These are phyloP conservation scores for Flaveria robusta DNA, from an alignment of 129 eudicot species.

Conservation along the genomic window DNA sequence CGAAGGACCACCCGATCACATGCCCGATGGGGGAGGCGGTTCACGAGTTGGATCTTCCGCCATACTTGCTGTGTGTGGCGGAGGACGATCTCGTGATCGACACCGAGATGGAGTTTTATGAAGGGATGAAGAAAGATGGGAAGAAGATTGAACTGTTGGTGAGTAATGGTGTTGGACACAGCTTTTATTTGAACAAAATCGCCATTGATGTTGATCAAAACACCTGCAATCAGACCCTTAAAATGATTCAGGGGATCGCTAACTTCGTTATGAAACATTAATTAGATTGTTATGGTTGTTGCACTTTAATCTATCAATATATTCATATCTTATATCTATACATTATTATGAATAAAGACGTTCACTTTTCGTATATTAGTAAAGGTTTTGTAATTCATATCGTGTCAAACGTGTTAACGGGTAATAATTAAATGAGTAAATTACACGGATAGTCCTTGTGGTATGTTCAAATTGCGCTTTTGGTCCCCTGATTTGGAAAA, in stretches of 20 bases:
- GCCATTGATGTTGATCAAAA: constrained; percentile 60
- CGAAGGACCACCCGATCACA: constrained; percentile 74
- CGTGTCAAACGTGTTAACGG: too few relatives aligned
- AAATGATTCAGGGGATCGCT: constrained; percentile 43
- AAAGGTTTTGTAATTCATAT: too few relatives aligned
- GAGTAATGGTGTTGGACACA: constrained; percentile 62
- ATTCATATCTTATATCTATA: too few relatives aligned
- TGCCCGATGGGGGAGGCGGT: constrained; percentile 70
- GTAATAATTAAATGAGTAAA: too few relatives aligned
- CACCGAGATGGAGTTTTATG: constrained; percentile 70
- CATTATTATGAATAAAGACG: not conserved
- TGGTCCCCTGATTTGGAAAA: too few relatives aligned
- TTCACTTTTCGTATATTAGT: not conserved
- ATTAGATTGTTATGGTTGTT: constrained; percentile 14
- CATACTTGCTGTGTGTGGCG: constrained; percentile 67
- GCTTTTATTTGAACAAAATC: constrained; percentile 73
- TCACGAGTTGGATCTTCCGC: constrained; percentile 47
- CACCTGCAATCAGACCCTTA: constrained; percentile 44
- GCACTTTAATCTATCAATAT: not conserved
- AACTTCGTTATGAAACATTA: constrained; percentile 51
- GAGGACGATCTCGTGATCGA: constrained; percentile 63
- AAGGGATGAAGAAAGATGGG: constrained; percentile 54
- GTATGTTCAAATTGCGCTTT: too few relatives aligned
- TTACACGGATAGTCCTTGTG: too few relatives aligned
- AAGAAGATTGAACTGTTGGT: constrained; percentile 60